A percentile compares a stretch with the other conserved stretches of the same genome.
phyloP scores from a whole-genome alignment of 2,329 filamentous ascomycete genomes.

The Cladosporium phlei region DNA sequence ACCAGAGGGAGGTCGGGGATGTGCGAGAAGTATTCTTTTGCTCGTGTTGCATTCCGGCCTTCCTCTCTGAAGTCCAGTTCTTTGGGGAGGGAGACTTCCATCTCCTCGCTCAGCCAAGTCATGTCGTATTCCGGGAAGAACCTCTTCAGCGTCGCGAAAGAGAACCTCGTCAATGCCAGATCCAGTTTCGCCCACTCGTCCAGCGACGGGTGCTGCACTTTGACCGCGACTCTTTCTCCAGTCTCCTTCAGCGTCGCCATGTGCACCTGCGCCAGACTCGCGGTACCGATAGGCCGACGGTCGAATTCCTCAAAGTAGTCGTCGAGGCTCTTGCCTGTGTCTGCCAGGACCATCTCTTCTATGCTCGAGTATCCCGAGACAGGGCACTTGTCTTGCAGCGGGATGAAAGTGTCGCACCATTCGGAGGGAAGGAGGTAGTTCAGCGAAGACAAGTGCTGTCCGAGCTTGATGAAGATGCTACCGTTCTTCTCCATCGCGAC shows the following conservation, averaged over 20 bases:
- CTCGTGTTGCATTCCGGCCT: conserved; percentile 74
- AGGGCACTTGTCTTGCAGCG: conserved; percentile 91
- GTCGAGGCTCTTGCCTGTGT: conserved; percentile 73
- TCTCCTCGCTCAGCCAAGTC: conserved; percentile 90
- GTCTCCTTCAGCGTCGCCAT: conserved; percentile 76
- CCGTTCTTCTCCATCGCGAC: conserved; percentile 90
- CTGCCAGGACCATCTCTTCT: conserved; percentile 74
- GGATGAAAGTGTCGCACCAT: conserved; percentile 94
- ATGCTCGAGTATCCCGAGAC: conserved; percentile 86
- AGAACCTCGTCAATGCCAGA: conserved; percentile 77
- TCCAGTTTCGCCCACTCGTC: conserved; percentile 89
- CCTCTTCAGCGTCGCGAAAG: conserved; percentile 80
- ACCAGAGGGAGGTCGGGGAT: conserved; percentile 74
- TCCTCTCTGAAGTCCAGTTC: conserved; percentile 88
- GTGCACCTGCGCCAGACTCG: conserved; percentile 92
- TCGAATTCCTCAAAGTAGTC: conserved; percentile 87
- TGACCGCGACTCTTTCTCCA: conserved; percentile 86
- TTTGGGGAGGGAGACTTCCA: conserved; percentile 83
- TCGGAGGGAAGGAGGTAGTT: conserved; percentile 87
- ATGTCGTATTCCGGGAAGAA: conserved; percentile 98
- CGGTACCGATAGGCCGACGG: conserved; percentile 76
- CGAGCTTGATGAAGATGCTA: conserved; percentile 96
- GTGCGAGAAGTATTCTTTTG: conserved; percentile 73
- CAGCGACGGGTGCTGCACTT: conserved; percentile 87
- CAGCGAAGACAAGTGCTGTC: conserved; percentile 93